Base-by-base conservation (phyloP, 139 green algal genomes). In the Raphidocelis subcapitata region DNA sequence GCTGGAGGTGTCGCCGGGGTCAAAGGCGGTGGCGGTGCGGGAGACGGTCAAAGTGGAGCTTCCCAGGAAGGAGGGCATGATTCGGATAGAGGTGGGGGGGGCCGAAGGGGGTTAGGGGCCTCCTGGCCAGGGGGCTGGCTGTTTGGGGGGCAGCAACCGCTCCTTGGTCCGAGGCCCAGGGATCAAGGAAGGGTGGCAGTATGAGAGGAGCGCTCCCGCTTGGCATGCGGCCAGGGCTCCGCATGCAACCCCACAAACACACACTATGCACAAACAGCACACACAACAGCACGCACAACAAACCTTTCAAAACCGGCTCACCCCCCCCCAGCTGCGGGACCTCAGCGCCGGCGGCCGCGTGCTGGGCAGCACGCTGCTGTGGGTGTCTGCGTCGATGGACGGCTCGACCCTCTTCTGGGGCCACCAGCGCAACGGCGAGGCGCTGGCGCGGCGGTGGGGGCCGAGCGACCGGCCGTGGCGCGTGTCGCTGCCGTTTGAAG, bases 341-440 rank as follows among this genome's bases (percentile, higher is more conserved):
- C 41, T 46, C 26, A 41, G 59, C 59, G 31, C 52, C 14, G 49
- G 66, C 18, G 37, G 26, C 2, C 28, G 21, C 16, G 28, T 81
- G 41, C 55, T 87, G 56, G 82, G 74, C n/a, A 31, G 1, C 10
- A 74, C 60, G n/a, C 44, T 56, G 29, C 23, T 87, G 44, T 72
- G 76, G 28, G 62, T 84, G 49, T 67, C 71, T 32, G 82, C 82
- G 5, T 62, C 82, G 51, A 68, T 68, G 37, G 82, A 87, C 66
- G 82, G 82, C 61, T 74, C 55, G 56, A 87, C 78, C 2, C 75
- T 87, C 3, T 75, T 87, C 47, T 87, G 82, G 82, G 75, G 71
- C 23, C 72, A 71, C n/a, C 37, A 55, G 46, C 41, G 75, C 10
- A 57, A 57, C 47, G 69, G 66, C 44, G 66, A 26, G 15, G 33